Evolutionary conservation across 306 rosid species (phyloP), one percentile per base, ranked within the genome.

Genomic region (Alnus rubra): DNA sequence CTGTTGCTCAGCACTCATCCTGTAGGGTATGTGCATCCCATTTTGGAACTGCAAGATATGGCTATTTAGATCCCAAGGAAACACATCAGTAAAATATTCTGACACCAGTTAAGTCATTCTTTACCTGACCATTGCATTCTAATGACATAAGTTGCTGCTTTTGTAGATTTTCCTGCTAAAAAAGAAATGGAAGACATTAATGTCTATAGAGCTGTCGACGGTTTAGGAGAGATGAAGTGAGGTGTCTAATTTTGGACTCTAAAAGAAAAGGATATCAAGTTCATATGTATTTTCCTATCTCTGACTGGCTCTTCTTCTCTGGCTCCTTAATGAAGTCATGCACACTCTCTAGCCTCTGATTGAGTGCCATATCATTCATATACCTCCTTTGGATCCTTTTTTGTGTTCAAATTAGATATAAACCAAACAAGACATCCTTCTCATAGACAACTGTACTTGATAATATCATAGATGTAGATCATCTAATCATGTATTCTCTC

Each of bases 61-160:
- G 18, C 70, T 54, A 59, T 33, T 35, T 65, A 42, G 82, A 72
- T 10, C n/a, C 59, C 9, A 23, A 44, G 67, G 53, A 74, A 76
- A 60, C 6, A 1, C 30, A 58, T 55, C 63, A 47, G 7, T 1
- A n/a, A 28, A 59, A 19, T 16, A 63, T 76, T 48, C 18, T n/a
- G 19, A 74, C 18, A 68, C 56, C 65, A 48, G 47, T 31, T 51
- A 2, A 70, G 63, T 33, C 50, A 56, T 45, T 74, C 69, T 84
- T 86, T 82, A 92, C 98, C 98, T 92, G 99, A 78, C 80, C 89
- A 86, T 81, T 78, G 88, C 93, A 87, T 62, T 91, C 96, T 56
- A 95, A 68, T 50, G 98, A 80, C 79, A 80, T 84, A 35, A 92
- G 82, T 81, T 93, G 97, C 70, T 90, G 97, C 85, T 93, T 93